Evolutionary conservation across 768 basidiomycete genomes (phyloP), one percentile per base, ranked within the genome.

Genomic region (Suillus alpinus): DNA sequence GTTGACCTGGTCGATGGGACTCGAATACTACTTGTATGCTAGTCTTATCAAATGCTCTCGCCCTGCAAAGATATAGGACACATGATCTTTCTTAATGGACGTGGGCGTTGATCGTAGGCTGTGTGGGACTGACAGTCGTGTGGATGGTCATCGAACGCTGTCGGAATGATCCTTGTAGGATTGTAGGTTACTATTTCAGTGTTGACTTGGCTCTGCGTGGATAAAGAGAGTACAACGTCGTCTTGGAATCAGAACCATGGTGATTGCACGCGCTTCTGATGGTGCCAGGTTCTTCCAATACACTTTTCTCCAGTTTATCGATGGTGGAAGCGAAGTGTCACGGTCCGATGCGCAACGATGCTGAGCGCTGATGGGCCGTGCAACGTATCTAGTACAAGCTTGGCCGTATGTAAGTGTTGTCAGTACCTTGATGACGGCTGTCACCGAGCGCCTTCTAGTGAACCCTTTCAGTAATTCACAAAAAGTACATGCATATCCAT

Each of bases 341-440:
- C 37, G 37, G 37, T 37, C 20, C 20, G 20, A 23, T 26, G 26
- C 2, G 3, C 26, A 26, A 26, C 26, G 26, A 26, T 26, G 26
- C 26, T 26, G 26, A 26, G 26, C 26, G 26, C 26, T 26, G 26
- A 26, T 2, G 3, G 26, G 26, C 26, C 26, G 26, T 26, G 26
- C 26, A n/a, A n/a, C n/a, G n/a, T n/a, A n/a, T n/a, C n/a, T n/a
- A n/a, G n/a, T n/a, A n/a, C n/a, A n/a, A n/a, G n/a, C n/a, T n/a
- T n/a, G 26, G 26, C 26, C n/a, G 39, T 53, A n/a, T n/a, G 29
- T 43, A 57, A 20, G 16, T 18, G 8, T 34, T n/a, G n/a, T 51
- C 4, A 13, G 59, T 60, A 32, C 57, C 57, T 60, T 62, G 59
- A 57, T 61, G 62, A 61, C 49, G 59, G 57, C 32, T 32, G 59